Base-by-base conservation (phyloP, 768 basidiomycete genomes). In the Mycena maculata region DNA sequence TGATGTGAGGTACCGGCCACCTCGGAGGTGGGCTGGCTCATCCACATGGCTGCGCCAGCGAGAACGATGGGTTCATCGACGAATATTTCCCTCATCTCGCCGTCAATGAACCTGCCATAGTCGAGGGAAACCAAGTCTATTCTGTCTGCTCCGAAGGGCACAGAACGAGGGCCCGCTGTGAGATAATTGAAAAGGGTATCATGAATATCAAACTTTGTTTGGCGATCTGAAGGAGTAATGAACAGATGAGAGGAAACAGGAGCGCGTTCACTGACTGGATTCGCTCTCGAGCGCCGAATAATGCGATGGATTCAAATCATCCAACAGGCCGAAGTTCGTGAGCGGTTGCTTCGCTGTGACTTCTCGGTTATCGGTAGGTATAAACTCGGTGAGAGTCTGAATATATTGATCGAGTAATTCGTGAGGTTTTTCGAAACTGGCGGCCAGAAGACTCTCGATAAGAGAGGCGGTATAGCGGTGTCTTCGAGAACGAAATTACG, bases 381-480 rank as follows among this genome's bases (percentile, higher is more conserved):
- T 28, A 15, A 28, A 50, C 23, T 22, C 22, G 3, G 33, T 38
- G 11, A 49, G 23, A 4, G 2, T 30, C 27, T 4, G 20, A 31
- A 62, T 25, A 39, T 56, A 65, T 8, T 30, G 9, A 22, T 60
- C 60, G 16, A 67, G 50, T 22, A 65, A 7, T 18, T 20, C 27
- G 39, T 70, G 68, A 8, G 64, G 68, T 2, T 25, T 45, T 56
- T 55, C 23, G 45, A 70, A 60, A 36, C 41, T 44, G 23, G 11
- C 30, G 33, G 23, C 15, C 22, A 70, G 47, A 7, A 70, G 64
- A 3, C 47, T 31, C 7, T 23, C 28, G 11, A 70, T 13, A 11
- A 60, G 54, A 6, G 47, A 31, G 3, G 58, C 68, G 16, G 64
- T 70, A 30, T 60, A 66, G 2, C 64, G 60, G 36, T 70, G 54